Evolutionary conservation across 2,329 filamentous ascomycete species (phyloP).

Genomic region (Iodosphaeria phyllophila): DNA sequence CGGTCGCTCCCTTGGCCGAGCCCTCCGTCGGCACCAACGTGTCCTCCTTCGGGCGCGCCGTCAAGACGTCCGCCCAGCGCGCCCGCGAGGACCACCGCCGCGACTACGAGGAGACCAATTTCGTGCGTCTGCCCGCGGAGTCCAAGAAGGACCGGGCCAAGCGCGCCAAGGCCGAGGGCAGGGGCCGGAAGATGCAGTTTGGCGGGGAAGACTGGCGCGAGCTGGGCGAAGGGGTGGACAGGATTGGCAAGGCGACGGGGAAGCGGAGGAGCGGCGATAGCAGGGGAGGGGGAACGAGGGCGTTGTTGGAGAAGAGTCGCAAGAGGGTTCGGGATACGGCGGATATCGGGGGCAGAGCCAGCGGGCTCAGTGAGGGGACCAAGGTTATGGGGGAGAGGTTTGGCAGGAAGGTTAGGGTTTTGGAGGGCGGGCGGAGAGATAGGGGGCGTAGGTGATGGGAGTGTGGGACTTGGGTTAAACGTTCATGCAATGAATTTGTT

Average conservation of each 20-base stretch:
- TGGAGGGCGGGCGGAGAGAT: constrained; percentile 20
- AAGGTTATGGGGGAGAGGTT: constrained; percentile 54
- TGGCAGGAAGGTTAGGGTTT: constrained; percentile 45
- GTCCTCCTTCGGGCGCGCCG: constrained; percentile 54
- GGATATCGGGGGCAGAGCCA: constrained; percentile 53
- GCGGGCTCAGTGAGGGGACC: constrained; percentile 26
- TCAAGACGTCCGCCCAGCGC: constrained; percentile 60
- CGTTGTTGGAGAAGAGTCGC: constrained; percentile 63
- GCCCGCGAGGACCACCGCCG: constrained; percentile 60
- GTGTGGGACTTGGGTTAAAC: too few relatives aligned
- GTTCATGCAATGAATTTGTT: neutral
- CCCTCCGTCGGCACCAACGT: constrained; percentile 90
- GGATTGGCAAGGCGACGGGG: constrained; percentile 72
- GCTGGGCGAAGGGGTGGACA: constrained; percentile 67
- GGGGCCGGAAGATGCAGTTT: constrained; percentile 42
- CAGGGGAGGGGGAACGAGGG: constrained; percentile 34
- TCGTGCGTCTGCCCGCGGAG: constrained; percentile 67
- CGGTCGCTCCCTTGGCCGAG: constrained; percentile 60
- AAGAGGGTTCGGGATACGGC: constrained; percentile 53
- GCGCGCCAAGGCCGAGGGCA: constrained; percentile 32
- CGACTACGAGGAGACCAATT: constrained; percentile 85
- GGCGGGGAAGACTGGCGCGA: constrained; percentile 90
- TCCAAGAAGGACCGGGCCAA: constrained; percentile 73
- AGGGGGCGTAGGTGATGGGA: constrained; percentile 13
- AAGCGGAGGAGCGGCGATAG: constrained; percentile 42